Evolutionary conservation across 331 rosid species (phyloP).

Genomic region (Saraca asoca): DNA sequence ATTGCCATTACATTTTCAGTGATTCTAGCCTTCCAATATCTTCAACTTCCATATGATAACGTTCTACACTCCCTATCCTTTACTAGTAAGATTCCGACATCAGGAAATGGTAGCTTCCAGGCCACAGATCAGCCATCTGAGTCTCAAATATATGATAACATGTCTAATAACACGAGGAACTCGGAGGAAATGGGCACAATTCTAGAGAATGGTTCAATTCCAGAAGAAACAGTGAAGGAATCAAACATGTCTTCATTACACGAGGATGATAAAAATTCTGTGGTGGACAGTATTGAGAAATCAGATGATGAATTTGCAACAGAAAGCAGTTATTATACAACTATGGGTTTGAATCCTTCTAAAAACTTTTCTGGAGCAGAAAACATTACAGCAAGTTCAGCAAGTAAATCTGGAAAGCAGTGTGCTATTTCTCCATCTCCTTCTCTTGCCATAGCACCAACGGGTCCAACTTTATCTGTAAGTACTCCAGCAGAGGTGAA

Average conservation of each 20-base stretch:
- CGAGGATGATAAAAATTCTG: conserved; percentile 32
- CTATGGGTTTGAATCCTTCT: conserved; percentile 32
- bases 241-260: conserved; percentile 1
- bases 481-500: conserved; percentile 9
- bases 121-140: conserved; percentile 35
- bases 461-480: too few relatives aligned
- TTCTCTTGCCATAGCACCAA: conserved; percentile 33
- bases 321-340: conserved; percentile 30
- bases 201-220: conserved; percentile 14
- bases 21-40: conserved; percentile 51
- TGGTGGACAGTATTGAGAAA: conserved; percentile 20
- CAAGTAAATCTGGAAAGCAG: conserved; percentile 6
- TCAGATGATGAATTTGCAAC: conserved; percentile 36
- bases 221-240: not conserved
- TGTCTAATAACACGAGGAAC: conserved; percentile 25
- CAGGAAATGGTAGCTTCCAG: conserved; percentile 34
- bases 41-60: conserved; percentile 57
- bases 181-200: conserved; percentile 28
- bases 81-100: conserved; percentile 29
- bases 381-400: conserved; percentile 25
- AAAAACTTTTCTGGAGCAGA: conserved; percentile 32
- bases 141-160: conserved; percentile 29
- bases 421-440: conserved; percentile 24
- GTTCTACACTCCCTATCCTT: conserved; percentile 40
- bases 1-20: conserved; percentile 50